phyloP scores from a whole-genome alignment of 1,284 basidiomycete species.

The Sphagnurus paluster region DNA sequence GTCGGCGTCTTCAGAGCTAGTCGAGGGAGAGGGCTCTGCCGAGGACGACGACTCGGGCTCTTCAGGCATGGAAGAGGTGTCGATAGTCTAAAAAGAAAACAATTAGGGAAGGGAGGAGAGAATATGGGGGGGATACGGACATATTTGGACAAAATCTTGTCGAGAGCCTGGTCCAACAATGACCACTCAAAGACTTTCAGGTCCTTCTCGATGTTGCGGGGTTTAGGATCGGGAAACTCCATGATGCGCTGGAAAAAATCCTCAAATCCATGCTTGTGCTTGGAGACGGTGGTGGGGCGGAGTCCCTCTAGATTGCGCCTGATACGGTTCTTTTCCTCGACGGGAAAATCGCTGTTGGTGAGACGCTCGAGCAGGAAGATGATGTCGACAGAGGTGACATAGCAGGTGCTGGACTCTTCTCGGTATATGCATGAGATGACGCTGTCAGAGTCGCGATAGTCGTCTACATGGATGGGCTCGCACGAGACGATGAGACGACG shows the following conservation, averaged over 20 bases:
- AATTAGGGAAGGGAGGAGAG: not conserved
- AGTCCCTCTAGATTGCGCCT: constrained; percentile 93
- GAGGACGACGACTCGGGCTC: constrained; percentile 27
- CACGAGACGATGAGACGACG: constrained; percentile 64
- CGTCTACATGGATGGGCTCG: constrained; percentile 57
- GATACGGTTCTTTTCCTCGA: constrained; percentile 97
- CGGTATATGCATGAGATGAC: constrained; percentile 92
- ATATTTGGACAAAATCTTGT: constrained; percentile 95
- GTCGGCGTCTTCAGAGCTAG: constrained; percentile 21
- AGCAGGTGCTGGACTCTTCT: constrained; percentile 76
- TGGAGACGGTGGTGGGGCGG: constrained; percentile 88
- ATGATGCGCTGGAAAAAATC: constrained; percentile 93
- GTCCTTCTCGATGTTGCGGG: constrained; percentile 96
- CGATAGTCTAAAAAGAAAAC: constrained; percentile 41
- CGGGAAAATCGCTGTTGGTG: constrained; percentile 81
- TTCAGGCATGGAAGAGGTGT: constrained; percentile 32
- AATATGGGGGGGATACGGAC: constrained; percentile 47
- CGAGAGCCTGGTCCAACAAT: constrained; percentile 75
- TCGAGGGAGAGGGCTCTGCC: constrained; percentile 34
- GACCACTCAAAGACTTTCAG: constrained; percentile 98
- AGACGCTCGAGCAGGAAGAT: constrained; percentile 91
- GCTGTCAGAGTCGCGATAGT: constrained; percentile 55
- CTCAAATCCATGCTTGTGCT: constrained; percentile 78
- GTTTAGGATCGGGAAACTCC: constrained; percentile 92
- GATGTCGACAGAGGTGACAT: constrained; percentile 93